These are phyloP conservation scores for Talaromyces islandicus DNA, from an alignment of 2,329 filamentous ascomycete species.

Conservation along the genomic window DNA sequence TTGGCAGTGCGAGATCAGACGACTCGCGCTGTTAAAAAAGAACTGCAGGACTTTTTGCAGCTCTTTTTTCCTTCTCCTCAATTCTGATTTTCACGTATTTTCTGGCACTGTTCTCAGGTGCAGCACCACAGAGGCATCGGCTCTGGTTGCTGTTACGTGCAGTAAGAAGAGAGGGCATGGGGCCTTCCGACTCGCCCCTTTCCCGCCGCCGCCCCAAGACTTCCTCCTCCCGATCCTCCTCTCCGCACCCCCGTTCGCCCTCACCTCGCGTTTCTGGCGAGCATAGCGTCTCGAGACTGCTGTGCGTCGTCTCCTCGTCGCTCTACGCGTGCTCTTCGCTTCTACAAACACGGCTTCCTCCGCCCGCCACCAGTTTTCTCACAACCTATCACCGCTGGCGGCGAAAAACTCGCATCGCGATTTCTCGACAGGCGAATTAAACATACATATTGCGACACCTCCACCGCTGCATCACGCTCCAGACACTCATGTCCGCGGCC, in stretches of 20 bases:
- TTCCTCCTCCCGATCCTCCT: neutral
- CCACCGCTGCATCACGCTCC: slow-evolving; percentile 15
- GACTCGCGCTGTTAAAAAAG: neutral
- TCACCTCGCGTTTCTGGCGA: neutral
- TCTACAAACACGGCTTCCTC: slow-evolving; percentile 10
- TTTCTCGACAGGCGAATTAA: neutral
- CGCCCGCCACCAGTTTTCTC: slow-evolving; percentile 6
- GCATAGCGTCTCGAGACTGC: neutral
- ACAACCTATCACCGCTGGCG: slow-evolving; percentile 32
- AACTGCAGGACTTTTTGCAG: neutral
- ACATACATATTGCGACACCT: slow-evolving; percentile 5
- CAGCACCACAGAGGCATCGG: too few relatives aligned
- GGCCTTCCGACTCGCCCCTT: neutral
- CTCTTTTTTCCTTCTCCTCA: neutral
- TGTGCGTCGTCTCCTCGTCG: neutral
- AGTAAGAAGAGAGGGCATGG: slow-evolving; percentile 5
- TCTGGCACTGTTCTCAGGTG: too few relatives aligned
- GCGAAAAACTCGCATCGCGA: slow-evolving; percentile 23
- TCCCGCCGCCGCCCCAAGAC: neutral
- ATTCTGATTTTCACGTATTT: neutral
- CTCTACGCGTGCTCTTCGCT: neutral
- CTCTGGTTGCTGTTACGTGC: neutral
- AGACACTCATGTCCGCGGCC: slow-evolving; percentile 6
- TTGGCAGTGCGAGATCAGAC: neutral
- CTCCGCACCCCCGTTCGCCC: neutral